A percentile compares a stretch with the other conserved stretches of the same genome.
phyloP scores from a whole-genome alignment of 2,329 filamentous ascomycete species.

The Neocatenulostroma microsporum region DNA sequence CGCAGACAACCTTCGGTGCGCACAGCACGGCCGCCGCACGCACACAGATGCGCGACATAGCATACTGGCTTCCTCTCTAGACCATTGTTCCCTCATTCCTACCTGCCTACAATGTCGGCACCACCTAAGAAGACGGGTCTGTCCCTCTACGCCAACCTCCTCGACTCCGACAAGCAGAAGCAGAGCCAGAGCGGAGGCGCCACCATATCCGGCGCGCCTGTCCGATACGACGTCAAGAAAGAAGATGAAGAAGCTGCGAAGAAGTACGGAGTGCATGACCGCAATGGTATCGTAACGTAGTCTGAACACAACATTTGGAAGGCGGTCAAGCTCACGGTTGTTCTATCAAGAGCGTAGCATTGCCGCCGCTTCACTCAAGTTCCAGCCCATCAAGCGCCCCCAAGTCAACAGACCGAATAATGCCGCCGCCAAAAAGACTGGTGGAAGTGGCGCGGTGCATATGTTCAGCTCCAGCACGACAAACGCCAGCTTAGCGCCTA shows the following conservation, averaged over 20 bases:
- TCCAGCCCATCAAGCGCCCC: slow-evolving; percentile 77
- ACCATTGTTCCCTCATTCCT: too few species aligned
- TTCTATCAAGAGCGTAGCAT: slow-evolving; percentile 35
- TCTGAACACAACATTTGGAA: slow-evolving; percentile 19
- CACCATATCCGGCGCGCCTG: slow-evolving; percentile 71
- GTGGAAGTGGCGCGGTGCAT: slow-evolving; percentile 34
- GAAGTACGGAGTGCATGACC: too few species aligned
- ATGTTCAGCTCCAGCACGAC: slow-evolving; percentile 21
- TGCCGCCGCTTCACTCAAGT: slow-evolving; percentile 70
- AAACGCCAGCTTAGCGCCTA: slow-evolving; percentile 19
- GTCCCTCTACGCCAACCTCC: slow-evolving; percentile 64
- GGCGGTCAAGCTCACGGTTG: slow-evolving; percentile 44
- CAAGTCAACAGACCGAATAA: slow-evolving; percentile 59
- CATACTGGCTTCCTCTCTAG: too few species aligned
- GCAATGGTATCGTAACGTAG: slow-evolving; percentile 50
- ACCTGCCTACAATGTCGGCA: slow-evolving; percentile 17
- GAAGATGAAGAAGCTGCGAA: slow-evolving; percentile 38
- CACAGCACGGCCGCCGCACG: too few species aligned
- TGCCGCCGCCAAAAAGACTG: slow-evolving; percentile 33
- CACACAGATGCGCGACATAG: too few species aligned
- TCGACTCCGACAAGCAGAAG: slow-evolving; percentile 49
- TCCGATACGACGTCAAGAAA: slow-evolving; percentile 65
- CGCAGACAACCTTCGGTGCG: too few species aligned
- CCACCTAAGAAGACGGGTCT: slow-evolving; percentile 20
- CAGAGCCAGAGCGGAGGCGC: slow-evolving; percentile 30